These are phyloP conservation scores for Guyanaporus albipodus DNA, from an alignment of 768 basidiomycete genomes.

Conservation along the genomic window DNA sequence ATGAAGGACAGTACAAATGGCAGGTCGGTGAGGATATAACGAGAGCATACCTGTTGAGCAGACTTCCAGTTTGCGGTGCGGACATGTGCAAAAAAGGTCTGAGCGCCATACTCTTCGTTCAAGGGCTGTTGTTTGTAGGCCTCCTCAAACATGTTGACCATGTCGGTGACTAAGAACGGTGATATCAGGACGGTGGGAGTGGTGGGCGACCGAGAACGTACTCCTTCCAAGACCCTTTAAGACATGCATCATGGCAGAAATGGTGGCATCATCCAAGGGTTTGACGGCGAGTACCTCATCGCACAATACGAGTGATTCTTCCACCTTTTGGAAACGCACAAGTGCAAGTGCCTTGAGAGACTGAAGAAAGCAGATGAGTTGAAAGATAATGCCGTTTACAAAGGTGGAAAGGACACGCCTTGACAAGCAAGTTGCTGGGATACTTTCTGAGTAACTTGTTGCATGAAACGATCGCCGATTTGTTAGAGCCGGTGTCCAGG, in stretches of 20 bases:
- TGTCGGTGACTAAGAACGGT: conserved; percentile 56
- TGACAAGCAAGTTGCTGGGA: conserved; percentile 66
- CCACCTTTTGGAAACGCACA: conserved; percentile 79
- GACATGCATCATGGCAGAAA: conserved; percentile 82
- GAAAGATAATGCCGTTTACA: neutral
- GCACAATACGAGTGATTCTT: conserved; percentile 73
- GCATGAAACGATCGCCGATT: conserved; percentile 79
- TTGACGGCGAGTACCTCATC: conserved; percentile 76
- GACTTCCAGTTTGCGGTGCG: conserved; percentile 81
- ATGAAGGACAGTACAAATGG: neutral
- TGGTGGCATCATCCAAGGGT: conserved; percentile 66
- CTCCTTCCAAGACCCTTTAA: conserved; percentile 73
- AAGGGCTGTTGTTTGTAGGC: conserved; percentile 76
- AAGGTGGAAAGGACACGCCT: conserved; percentile 38
- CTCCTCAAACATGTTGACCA: conserved; percentile 81
- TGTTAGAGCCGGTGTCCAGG: conserved; percentile 81
- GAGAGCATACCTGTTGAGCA: conserved; percentile 65
- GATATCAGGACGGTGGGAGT: neutral
- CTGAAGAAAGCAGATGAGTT: conserved; percentile 36
- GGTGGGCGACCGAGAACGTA: conserved; percentile 24
- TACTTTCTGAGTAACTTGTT: conserved; percentile 88
- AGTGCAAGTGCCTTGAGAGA: conserved; percentile 82
- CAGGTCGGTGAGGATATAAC: neutral
- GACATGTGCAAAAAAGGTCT: conserved; percentile 83
- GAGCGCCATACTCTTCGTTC: conserved; percentile 80